Base-by-base conservation (phyloP, 1,284 basidiomycete species). In the Cryptococcus sp. region DNA sequence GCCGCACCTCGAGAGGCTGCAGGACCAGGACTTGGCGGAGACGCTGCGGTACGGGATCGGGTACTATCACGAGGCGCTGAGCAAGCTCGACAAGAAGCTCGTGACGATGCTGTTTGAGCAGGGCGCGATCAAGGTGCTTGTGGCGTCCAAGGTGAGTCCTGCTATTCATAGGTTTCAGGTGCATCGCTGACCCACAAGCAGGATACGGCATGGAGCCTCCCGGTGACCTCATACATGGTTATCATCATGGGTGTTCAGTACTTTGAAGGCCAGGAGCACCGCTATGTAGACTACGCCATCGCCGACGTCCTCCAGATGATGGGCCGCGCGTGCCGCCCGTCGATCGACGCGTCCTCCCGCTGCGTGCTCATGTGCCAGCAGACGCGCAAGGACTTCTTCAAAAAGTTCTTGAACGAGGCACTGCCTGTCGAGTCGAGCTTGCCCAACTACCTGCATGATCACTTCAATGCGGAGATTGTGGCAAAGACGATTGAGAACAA, bases 251-350 rank as follows among this genome's bases (percentile, higher is more conserved):
- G 94, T 33, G 91, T 98, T 1, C 96, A 98, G 74, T 89, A 80
- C 57, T 98, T 91, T 69, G 93, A 98, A 72, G 93, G 92, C 69
- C 89, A 90, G 76, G 93, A 97, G 69, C 93, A 96, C 73, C 89
- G 95, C 50, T 98, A 99, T 68, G 83, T 96, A 66, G 95, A 98
- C 78, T 98, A 98, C 70, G 90, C 96, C 1, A 89, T 98, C 57
- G 91, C 95, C 81, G 94, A 98, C 67, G 88, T 98, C 12, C 83
- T 98, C 1, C 94, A 98, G 72, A 98, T 98, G 95, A 96, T 98
- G 85, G 96, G 96, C 43, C 84, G 88, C 20, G 94, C 95, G 1
- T 97, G 93, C 72, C 85, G 92, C 28, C 92, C 95, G 16, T 79
- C 79, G 47, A 85, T 91, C 60, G 94, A 97, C 66, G 85, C 87